Evolutionary conservation across 1,284 basidiomycete species (phyloP), one percentile per base, ranked within the genome.

Genomic region (Tranzscheliella williamsii): DNA sequence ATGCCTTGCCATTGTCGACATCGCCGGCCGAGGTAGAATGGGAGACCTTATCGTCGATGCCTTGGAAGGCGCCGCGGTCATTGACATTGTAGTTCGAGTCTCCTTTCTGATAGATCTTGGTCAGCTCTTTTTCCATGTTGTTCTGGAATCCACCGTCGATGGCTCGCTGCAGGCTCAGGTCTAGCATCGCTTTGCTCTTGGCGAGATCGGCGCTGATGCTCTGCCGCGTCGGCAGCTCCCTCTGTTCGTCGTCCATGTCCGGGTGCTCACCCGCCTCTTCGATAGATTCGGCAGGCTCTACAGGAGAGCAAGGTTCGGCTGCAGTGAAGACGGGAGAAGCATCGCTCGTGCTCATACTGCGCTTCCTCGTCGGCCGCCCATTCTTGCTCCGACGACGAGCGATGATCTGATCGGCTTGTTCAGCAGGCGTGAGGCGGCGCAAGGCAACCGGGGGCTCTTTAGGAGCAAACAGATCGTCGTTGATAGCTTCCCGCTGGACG

Each of bases 1-100:
- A 97, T 2, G 92, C 91, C 72, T 85, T 87, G 6, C 89, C 88
- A 27, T 81, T 80, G 68, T 91, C 86, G 21, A 91, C 81, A 76
- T 93, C 91, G 15, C 90, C 90, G 31, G 87, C 86, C 23, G 81
- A 80, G 38, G 81, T 80, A 70, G 85, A 81, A 76, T 90, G 89
- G 4, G 85, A 82, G 31, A 90, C 81, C 51, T 84, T 67, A 49
- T 69, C 58, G 23, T 62, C 56, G 37, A 61, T 52, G 33, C 62
- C 64, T 24, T 68, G 40, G 50, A 67, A 75, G 8, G 49, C 56
- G 23, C 72, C 74, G 16, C 71, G 69, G 24, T 77, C 70, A 17
- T 58, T 68, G 50, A 75, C 61, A 5, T 62, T 53, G 78, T 87
- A 87, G 52, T 81, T 82, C 63, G 82, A 79, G 4, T 67, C 67